Evolutionary conservation across 176 grass and related monocot species (phyloP).

Genomic region (Aechmea fasciata): DNA sequence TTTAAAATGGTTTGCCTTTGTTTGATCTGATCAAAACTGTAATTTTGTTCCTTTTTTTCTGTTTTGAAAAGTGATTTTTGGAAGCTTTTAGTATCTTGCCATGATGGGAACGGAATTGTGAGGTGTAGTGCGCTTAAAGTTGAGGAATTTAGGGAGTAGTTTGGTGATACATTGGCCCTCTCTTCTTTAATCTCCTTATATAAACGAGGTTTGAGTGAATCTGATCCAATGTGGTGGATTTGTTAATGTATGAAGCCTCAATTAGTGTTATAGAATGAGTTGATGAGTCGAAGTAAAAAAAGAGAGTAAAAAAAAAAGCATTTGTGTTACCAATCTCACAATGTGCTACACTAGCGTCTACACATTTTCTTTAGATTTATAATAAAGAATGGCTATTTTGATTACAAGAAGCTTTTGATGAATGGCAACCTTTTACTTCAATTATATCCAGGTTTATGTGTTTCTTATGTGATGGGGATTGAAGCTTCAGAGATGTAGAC

Average conservation of each 20-base stretch:
- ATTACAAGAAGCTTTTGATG: not conserved
- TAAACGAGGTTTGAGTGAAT: no score
- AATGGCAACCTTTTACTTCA: not conserved
- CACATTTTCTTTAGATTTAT: not conserved
- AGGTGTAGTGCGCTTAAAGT: no score
- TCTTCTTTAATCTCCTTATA: no score
- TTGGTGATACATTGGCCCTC: no score
- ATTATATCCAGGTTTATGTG: not conserved
- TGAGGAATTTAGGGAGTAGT: no score
- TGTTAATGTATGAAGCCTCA: no score
- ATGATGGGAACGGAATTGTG: not conserved
- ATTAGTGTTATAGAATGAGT: no score
- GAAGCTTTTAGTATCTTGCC: not conserved
- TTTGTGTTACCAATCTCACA: not conserved
- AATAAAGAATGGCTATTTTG: not conserved
- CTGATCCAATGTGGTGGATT: no score
- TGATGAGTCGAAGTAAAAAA: no score
- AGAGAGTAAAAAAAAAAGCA: no score
- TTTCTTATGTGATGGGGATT: not conserved
- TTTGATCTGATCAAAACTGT: not conserved
- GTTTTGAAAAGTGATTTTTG: not conserved
- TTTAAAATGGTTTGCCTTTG: no score
- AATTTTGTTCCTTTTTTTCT: not conserved
- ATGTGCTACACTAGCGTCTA: not conserved
- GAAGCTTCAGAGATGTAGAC: conserved; percentile 1